Percentiles rank a stretch among this genome's conserved stretches.
Evolutionary conservation across 2,329 filamentous ascomycete genomes (phyloP).

Genomic region (Penicillium paneum): DNA sequence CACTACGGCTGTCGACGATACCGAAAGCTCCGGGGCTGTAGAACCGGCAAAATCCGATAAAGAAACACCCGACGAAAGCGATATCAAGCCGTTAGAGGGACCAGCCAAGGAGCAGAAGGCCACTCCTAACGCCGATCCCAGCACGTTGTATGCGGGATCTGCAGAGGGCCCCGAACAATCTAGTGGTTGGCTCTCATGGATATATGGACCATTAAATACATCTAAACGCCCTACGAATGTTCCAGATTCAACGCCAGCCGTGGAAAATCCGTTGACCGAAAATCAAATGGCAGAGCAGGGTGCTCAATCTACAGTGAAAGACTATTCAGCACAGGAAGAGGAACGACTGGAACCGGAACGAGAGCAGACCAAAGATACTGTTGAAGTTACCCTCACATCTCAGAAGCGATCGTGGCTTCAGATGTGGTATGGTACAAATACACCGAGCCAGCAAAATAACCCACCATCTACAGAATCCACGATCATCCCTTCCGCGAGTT

Average conservation of each 20-base stretch:
- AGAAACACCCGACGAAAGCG: constrained; percentile 15
- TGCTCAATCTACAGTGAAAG: constrained; percentile 4
- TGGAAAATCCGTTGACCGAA: constrained; percentile 9
- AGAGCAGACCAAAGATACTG: not conserved
- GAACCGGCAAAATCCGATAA: constrained; percentile 18
- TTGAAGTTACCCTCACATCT: constrained; percentile 15
- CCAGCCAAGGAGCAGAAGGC: constrained; percentile 19
- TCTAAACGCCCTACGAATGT: constrained; percentile 10
- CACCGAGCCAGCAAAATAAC: constrained; percentile 25
- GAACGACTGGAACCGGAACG: constrained; percentile 13
- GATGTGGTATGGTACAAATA: constrained; percentile 40
- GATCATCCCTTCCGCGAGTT: constrained; percentile 6
- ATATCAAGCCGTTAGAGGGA: constrained; percentile 14
- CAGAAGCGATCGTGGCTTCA: constrained; percentile 46
- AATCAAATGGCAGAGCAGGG: constrained; percentile 14
- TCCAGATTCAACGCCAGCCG: constrained; percentile 14
- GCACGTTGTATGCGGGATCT: constrained; percentile 13
- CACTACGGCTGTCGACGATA: constrained; percentile 24
- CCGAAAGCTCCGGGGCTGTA: constrained; percentile 14
- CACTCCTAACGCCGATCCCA: constrained; percentile 10
- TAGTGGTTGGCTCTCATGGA: constrained; percentile 40
- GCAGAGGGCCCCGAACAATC: constrained; percentile 19
- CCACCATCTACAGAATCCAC: constrained; percentile 17
- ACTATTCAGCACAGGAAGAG: constrained; percentile 9
- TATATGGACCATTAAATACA: constrained; percentile 28